Base-by-base conservation (phyloP, 1,284 basidiomycete genomes). In the Bjerkandera adusta region DNA sequence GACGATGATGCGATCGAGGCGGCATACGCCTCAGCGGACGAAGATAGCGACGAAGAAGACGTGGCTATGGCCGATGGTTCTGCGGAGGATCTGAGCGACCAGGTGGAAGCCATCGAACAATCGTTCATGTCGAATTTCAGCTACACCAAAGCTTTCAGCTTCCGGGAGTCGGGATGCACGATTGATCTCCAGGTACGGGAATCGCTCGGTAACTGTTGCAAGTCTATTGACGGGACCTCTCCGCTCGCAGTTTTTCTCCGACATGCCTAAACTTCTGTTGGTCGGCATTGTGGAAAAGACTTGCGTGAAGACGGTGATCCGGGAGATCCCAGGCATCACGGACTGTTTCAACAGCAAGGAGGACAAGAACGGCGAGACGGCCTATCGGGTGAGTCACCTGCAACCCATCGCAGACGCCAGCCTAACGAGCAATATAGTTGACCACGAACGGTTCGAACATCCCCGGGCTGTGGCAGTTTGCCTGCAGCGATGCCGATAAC, bases 401-500 rank as follows among this genome's bases (percentile, higher is more conserved):
- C 22, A 24, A 27, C 29, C 20, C 15, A 15, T 18, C 5, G 26
- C 33, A 7, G 26, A 21, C n/a, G 7, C 3, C n/a, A 15, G 22
- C 22, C 7, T 15, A 25, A 24, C 41, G 50, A 27, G 34, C 20
- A 26, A 5, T 32, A 24, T 57, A 89, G 86, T 70, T 91, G 16
- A 83, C 83, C 26, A 91, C 89, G 1, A 91, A 97, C 62, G 94
- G 94, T 8, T 95, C 92, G 36, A 99, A 98, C 68, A 81, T 99
- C 59, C 74, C 74, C 34, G 95, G 94, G 18, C 81, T 97, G 59
- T 98, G 97, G 95, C 75, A 83, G 48, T 92, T 92, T 61, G 85
- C 86, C 15, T 75, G 81, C 55, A 78, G 78, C 47, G 64, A 69
- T 20, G 79, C 71, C 24, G 77, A 81, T 45, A 74, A 71, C 49